phyloP scores from a whole-genome alignment of 805 yeast species.

The Saccharomycopsis olivae region DNA sequence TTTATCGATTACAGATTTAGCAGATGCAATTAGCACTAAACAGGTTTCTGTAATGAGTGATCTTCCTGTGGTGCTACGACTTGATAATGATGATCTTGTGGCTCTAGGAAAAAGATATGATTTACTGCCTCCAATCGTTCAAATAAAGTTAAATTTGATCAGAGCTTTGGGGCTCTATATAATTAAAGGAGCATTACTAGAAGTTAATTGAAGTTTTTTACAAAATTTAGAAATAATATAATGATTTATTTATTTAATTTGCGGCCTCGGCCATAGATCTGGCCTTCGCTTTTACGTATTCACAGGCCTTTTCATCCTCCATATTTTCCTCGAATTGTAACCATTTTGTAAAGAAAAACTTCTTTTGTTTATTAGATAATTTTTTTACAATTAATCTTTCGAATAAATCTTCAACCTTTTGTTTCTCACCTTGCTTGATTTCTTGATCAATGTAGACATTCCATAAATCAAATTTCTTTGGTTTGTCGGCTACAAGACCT shows the following conservation, averaged over 20 bases:
- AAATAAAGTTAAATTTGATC: too few relatives aligned
- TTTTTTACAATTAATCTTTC: slow-evolving; percentile 65
- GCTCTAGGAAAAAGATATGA: too few relatives aligned
- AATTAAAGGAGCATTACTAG: too few relatives aligned
- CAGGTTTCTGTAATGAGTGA: too few relatives aligned
- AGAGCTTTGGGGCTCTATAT: too few relatives aligned
- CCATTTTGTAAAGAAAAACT: slow-evolving; percentile 92
- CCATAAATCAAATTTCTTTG: slow-evolving; percentile 91
- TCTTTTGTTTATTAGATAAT: slow-evolving; percentile 79
- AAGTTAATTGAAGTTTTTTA: too few relatives aligned
- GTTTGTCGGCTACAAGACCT: slow-evolving; percentile 81
- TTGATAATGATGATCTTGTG: too few relatives aligned
- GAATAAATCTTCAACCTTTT: slow-evolving; percentile 65
- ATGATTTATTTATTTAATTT: neutral
- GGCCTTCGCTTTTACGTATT: slow-evolving; percentile 86
- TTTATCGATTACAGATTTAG: too few relatives aligned
- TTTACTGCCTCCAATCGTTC: too few relatives aligned
- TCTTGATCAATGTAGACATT: slow-evolving; percentile 92
- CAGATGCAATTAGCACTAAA: too few relatives aligned
- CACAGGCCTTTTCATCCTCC: slow-evolving; percentile 59
- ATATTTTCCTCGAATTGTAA: slow-evolving; percentile 62
- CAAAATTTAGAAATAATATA: too few relatives aligned
- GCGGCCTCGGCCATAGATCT: slow-evolving; percentile 19
- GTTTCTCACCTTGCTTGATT: slow-evolving; percentile 56
- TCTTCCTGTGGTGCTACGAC: too few relatives aligned